Evolutionary conservation across 345 rosid genomes (phyloP), one percentile per base, ranked within the genome.

Genomic region (Mallotus nudiflorus): DNA sequence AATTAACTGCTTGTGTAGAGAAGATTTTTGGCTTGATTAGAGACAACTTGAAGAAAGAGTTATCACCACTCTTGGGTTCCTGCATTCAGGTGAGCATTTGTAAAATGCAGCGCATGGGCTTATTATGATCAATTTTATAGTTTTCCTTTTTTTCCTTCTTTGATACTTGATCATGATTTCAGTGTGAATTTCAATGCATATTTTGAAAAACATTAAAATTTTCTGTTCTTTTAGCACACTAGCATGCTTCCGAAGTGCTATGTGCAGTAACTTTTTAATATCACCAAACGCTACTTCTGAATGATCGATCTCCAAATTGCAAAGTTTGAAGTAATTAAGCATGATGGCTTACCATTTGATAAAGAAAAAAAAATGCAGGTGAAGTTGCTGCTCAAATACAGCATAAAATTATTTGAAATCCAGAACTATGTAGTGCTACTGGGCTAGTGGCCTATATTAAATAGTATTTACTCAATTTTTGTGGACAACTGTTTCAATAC

Each of bases 21-120:
- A 94, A 94, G 86, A 91, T 94, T 18, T 94, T 91, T 84, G 99
- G 99, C 71, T 77, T 94, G 81, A 90, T 94, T 70, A 92, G 99
- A 70, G 99, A 94, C 82, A 88, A 92, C 71, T 78, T 94, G 86
- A 94, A 94, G 84, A 94, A 90, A 77, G 99, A 91, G 73, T 79
- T 94, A 52, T 87, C 93, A 42, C 97, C 95, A 24, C 87, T 94
- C 44, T 75, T 94, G 75, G 86, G 83, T 65, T 81, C 52, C 61
- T 94, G 99, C 87, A 90, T 91, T 83, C 99, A 94, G 93, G 98
- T 88, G 51, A 82, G 76, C 75, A 42, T 75, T 33, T 27, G 35
- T 67, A 63, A 44, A 49, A 71, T 51, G 44, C 25, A 6, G 40
- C 20, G 46, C 51, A 13, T 40, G 22, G 53, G 9, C 40, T 61